phyloP scores from a whole-genome alignment of 2,329 filamentous ascomycete species.

The Cytospora mali region DNA sequence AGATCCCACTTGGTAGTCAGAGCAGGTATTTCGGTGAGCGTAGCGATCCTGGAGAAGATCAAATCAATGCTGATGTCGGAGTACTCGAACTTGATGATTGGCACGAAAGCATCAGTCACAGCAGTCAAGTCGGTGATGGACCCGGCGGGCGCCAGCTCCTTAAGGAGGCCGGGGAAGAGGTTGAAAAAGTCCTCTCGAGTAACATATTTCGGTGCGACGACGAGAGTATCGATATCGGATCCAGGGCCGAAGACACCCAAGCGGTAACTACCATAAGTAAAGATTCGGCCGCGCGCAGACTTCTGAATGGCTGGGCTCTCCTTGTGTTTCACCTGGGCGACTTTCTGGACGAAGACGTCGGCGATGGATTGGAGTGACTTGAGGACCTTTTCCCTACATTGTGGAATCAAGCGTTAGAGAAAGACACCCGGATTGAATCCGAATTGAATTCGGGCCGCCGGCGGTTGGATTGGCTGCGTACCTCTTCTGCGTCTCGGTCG shows the following conservation, averaged over 20 bases:
- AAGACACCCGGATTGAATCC: neutral
- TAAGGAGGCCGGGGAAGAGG: conserved; percentile 78
- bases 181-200: conserved; percentile 89
- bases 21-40: conserved; percentile 68
- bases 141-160: conserved; percentile 74
- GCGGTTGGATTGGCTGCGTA: conserved; percentile 40
- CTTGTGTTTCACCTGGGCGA: conserved; percentile 71
- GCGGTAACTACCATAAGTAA: conserved; percentile 94
- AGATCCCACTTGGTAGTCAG: conserved; percentile 54
- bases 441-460: neutral
- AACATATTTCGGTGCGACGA: conserved; percentile 89
- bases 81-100: conserved; percentile 96
- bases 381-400: conserved; percentile 68
- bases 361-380: conserved; percentile 77
- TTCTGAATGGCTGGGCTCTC: conserved; percentile 78
- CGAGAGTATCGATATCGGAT: conserved; percentile 96
- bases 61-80: conserved; percentile 91
- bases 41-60: conserved; percentile 78
- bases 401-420: conserved; percentile 1
- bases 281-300: conserved; percentile 86
- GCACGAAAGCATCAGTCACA: conserved; percentile 89
- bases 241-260: conserved; percentile 92
- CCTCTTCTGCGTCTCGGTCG: conserved; percentile 82
- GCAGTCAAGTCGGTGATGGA: conserved; percentile 82
- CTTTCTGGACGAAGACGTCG: conserved; percentile 82